Conservation (phyloP, 345 rosid species). For the Physaria fendleri region DNA sequence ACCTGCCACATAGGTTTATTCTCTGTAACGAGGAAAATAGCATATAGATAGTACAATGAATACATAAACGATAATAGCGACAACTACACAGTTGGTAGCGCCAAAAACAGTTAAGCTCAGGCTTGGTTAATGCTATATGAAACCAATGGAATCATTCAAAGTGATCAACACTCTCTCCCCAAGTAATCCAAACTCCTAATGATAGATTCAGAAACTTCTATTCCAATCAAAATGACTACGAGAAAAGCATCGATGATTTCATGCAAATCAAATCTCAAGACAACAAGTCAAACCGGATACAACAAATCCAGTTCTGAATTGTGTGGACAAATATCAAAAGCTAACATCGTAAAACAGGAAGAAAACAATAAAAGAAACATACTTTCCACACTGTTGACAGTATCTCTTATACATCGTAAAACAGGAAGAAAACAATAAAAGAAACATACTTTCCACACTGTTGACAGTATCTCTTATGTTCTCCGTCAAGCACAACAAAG, state of each 20-base stretch:
- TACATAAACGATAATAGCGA: not conserved
- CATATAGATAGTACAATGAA: not conserved
- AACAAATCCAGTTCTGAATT: not conserved
- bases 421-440: not conserved
- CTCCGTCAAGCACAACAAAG: constrained; percentile 57
- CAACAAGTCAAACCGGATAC: not conserved
- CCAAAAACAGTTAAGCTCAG: constrained; percentile 1
- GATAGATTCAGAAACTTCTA: constrained; percentile 4
- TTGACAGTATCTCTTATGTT: constrained; percentile 86
- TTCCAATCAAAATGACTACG: not conserved
- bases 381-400: constrained; percentile 99
- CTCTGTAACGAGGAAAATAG: not conserved
- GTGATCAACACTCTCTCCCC: not conserved
- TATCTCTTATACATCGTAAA: constrained; percentile 91
- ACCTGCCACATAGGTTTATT: constrained; percentile 42
- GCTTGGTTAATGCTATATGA: not conserved
- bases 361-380: not conserved
- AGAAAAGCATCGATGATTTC: not conserved
- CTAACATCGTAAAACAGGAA: not conserved
- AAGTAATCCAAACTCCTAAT: not conserved
- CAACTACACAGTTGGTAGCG: not conserved
- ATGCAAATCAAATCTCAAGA: not conserved
- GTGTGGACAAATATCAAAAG: not conserved
- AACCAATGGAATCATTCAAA: constrained; percentile 1
- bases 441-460: constrained; percentile 90